These are phyloP conservation scores for Saxispiralis lemnorum DNA, from an alignment of 495 filamentous ascomycete species.

Conservation along the genomic window DNA sequence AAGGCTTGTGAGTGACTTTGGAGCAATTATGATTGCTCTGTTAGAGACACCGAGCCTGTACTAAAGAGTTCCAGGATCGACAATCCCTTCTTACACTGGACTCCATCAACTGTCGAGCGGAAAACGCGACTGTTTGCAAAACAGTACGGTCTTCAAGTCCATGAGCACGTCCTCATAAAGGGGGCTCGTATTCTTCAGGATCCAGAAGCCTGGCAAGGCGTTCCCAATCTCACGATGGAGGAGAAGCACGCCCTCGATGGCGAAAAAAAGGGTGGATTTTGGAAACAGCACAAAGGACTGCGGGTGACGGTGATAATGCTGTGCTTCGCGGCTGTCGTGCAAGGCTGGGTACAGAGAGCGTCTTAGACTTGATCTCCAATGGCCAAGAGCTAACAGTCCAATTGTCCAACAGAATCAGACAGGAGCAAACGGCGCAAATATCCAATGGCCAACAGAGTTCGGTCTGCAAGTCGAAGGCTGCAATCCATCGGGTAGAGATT, in stretches of 20 bases:
- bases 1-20: not conserved
- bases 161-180: conserved; percentile 6
- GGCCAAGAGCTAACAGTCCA: too few species aligned
- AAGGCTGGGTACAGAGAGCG: conserved; percentile 28
- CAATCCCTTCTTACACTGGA: conserved; percentile 8
- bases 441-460: conserved; percentile 10
- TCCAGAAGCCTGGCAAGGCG: conserved; percentile 6
- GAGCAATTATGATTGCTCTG: too few species aligned
- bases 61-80: not conserved
- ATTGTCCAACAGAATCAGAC: conserved; percentile 15
- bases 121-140: not conserved
- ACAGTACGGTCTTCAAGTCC: conserved; percentile 2
- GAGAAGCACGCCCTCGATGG: conserved; percentile 35
- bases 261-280: conserved; percentile 39
- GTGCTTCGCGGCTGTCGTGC: conserved; percentile 52
- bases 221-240: conserved; percentile 14
- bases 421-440: not conserved
- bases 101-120: not conserved
- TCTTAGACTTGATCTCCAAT: too few species aligned
- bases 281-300: conserved; percentile 43
- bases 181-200: conserved; percentile 1
- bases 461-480: conserved; percentile 3
- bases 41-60: too few species aligned
- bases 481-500: conserved; percentile 1
- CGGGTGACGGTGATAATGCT: conserved; percentile 53